Conservation (phyloP, 352 stramenopile species). For the Globisporangium spinosum region DNA sequence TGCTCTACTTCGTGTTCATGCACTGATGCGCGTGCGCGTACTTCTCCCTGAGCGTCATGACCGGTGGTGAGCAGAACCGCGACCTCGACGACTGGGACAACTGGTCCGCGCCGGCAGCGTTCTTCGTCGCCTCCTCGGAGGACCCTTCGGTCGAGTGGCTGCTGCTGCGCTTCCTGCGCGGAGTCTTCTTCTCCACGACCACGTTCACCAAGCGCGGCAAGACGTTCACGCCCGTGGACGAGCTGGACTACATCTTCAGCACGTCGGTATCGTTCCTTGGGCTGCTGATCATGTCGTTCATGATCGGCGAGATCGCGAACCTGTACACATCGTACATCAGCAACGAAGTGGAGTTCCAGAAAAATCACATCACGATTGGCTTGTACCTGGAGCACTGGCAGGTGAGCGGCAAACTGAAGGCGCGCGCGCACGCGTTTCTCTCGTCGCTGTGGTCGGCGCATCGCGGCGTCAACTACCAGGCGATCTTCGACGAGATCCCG, state of each 20-base stretch:
- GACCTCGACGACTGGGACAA: conserved; percentile 29
- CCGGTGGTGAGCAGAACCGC: not conserved
- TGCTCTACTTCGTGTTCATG: conserved; percentile 42
- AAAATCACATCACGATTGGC: conserved; percentile 51
- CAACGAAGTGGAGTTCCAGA: conserved; percentile 64
- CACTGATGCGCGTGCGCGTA: conserved; percentile 56
- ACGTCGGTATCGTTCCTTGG: conserved; percentile 39
- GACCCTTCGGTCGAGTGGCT: conserved; percentile 9
- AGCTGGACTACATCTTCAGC: conserved; percentile 34
- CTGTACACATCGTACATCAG: conserved; percentile 54
- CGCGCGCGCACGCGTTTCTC: conserved; percentile 44
- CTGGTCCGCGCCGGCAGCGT: conserved; percentile 29
- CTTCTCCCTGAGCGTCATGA: conserved; percentile 27
- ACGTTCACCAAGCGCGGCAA: conserved; percentile 45
- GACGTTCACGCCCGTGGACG: conserved; percentile 27
- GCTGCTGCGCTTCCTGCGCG: conserved; percentile 35
- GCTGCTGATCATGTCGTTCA: conserved; percentile 41
- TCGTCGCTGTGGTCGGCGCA: conserved; percentile 57
- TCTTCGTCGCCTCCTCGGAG: conserved; percentile 14
- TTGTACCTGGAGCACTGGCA: conserved; percentile 46
- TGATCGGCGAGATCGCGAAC: conserved; percentile 50
- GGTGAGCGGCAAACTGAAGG: conserved; percentile 33
- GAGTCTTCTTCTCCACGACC: conserved; percentile 44
- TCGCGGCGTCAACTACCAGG: conserved; percentile 52
- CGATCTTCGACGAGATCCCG: conserved; percentile 52